Evolutionary conservation across 495 filamentous ascomycete genomes (phyloP).

Genomic region (Tuber aestivum): DNA sequence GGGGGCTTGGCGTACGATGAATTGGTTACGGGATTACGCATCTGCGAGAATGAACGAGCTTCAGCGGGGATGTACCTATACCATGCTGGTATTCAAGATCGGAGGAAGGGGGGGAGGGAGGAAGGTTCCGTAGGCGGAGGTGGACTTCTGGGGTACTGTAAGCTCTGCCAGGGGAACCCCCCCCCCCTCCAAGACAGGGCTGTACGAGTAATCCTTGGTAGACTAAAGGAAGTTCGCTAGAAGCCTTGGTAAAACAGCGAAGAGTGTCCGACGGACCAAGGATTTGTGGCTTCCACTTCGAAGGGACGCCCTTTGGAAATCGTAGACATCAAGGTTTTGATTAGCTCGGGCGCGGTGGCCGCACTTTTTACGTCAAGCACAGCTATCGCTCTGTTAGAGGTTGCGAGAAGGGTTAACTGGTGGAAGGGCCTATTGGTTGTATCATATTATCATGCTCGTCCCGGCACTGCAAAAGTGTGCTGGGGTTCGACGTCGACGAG

Average conservation of each 20-base stretch:
- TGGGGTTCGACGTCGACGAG: background rate
- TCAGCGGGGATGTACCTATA: background rate
- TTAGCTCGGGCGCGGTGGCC: background rate
- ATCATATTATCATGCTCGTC: too few species aligned
- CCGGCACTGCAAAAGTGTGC: background rate
- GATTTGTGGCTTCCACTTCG: background rate
- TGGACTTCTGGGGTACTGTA: background rate
- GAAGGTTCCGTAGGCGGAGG: background rate
- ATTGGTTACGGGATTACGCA: background rate
- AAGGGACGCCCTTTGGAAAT: background rate
- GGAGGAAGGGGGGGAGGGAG: background rate
- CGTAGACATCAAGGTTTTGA: background rate
- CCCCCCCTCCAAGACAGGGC: background rate
- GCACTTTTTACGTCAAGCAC: background rate
- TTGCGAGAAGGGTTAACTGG: background rate
- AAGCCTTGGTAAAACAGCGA: constrained; percentile 1
- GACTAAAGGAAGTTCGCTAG: constrained; percentile 4
- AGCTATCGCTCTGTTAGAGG: background rate
- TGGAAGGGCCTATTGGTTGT: background rate
- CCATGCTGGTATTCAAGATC: too few species aligned
- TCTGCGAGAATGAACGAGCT: background rate
- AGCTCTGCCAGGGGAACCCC: background rate
- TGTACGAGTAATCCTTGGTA: background rate
- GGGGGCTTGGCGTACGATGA: background rate
- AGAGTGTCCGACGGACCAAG: background rate